Percentiles rank a stretch among this genome's conserved stretches.
These are phyloP conservation scores for Pseudomonodictys pantanalensis DNA, from an alignment of 495 filamentous ascomycete species.

Conservation along the genomic window DNA sequence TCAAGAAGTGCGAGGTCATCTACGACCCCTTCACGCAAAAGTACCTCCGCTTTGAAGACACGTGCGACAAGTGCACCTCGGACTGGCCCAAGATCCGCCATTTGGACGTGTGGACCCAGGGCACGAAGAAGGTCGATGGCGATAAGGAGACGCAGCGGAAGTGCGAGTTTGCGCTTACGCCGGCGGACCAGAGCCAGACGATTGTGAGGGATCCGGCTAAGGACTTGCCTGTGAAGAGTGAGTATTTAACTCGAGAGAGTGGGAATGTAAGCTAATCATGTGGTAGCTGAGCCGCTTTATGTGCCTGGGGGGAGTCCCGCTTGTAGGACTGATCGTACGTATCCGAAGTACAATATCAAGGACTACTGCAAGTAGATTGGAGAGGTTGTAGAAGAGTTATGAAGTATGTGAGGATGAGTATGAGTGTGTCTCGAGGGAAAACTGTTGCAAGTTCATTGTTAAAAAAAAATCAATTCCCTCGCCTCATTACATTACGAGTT, in stretches of 20 bases:
- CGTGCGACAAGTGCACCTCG: constrained; percentile 37
- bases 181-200: not conserved
- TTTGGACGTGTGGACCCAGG: constrained; percentile 48
- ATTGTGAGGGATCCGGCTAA: not conserved
- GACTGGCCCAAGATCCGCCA: constrained; percentile 29
- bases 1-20: constrained; percentile 47
- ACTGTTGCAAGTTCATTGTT: too few species aligned
- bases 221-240: not conserved
- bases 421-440: too few species aligned
- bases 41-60: constrained; percentile 45
- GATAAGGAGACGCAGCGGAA: not conserved
- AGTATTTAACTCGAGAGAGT: not conserved
- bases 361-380: too few species aligned
- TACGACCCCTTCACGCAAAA: constrained; percentile 48
- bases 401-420: too few species aligned
- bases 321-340: not conserved
- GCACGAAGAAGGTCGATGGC: constrained; percentile 35
- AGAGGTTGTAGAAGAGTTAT: too few species aligned
- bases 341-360: not conserved
- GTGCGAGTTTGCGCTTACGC: constrained; percentile 9
- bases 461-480: too few species aligned
- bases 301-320: not conserved
- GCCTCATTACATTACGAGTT: too few species aligned
- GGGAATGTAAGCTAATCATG: not conserved
- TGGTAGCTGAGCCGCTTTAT: not conserved